These are phyloP conservation scores for Hortiboletus campestris DNA, from an alignment of 768 basidiomycete genomes.

Conservation along the genomic window DNA sequence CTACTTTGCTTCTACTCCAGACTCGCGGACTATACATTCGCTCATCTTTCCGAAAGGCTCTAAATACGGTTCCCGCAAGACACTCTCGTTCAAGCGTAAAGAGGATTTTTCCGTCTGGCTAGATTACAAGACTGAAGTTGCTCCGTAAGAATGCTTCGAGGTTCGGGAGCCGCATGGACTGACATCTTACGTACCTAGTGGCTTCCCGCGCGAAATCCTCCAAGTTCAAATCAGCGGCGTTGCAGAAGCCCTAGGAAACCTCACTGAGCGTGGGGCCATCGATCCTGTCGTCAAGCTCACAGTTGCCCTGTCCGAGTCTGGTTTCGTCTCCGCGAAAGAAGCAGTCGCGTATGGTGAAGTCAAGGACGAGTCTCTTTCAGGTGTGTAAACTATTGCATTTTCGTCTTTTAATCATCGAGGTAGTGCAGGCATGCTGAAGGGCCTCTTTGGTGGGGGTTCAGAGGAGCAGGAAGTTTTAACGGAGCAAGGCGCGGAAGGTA, in stretches of 20 bases:
- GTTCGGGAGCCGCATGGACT: neutral
- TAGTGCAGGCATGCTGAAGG: constrained; percentile 75
- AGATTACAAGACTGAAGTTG: constrained; percentile 64
- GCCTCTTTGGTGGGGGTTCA: constrained; percentile 70
- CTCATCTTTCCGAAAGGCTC: constrained; percentile 76
- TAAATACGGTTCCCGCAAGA: constrained; percentile 80
- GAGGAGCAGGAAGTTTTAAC: constrained; percentile 34
- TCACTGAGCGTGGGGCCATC: constrained; percentile 76
- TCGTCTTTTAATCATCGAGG: constrained; percentile 11
- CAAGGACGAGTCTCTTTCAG: constrained; percentile 75
- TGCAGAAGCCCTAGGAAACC: constrained; percentile 71
- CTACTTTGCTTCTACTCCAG: constrained; percentile 61
- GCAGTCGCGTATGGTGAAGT: constrained; percentile 79
- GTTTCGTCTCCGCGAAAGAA: constrained; percentile 77
- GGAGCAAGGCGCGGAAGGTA: constrained; percentile 20
- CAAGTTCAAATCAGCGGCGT: constrained; percentile 74
- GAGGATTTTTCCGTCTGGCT: constrained; percentile 80
- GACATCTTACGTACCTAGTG: constrained; percentile 39
- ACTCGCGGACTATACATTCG: constrained; percentile 66
- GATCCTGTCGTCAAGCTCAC: constrained; percentile 89
- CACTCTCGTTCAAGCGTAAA: constrained; percentile 79
- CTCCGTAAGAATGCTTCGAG: constrained; percentile 47
- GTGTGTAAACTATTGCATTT: constrained; percentile 36
- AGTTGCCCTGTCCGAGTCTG: constrained; percentile 79
- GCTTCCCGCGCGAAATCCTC: constrained; percentile 70